These are phyloP conservation scores for Cyberlindnera maclurae DNA, from an alignment of 805 yeast species.

Conservation along the genomic window DNA sequence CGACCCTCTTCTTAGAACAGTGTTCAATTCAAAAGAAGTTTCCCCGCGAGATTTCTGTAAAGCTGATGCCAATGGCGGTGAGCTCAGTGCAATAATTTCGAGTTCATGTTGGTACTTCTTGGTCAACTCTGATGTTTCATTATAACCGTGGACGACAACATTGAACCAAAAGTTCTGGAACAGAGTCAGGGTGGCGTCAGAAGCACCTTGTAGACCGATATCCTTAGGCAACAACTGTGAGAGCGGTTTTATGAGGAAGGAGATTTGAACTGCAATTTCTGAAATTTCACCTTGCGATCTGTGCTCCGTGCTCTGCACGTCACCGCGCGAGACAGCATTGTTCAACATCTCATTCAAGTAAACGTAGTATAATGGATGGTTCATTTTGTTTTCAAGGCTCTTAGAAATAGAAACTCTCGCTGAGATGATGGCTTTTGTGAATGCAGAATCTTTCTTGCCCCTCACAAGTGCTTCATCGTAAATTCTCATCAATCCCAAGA, in stretches of 20 bases:
- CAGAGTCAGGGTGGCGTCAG: conserved; percentile 44
- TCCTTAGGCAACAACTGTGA: conserved; percentile 66
- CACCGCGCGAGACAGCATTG: conserved; percentile 70
- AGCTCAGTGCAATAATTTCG: conserved; percentile 68
- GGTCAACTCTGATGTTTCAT: conserved; percentile 49
- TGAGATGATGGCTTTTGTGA: conserved; percentile 35
- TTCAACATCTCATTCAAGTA: conserved; percentile 63
- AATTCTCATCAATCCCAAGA: conserved; percentile 51
- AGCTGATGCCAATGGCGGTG: conserved; percentile 86
- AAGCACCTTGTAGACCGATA: conserved; percentile 32
- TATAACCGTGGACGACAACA: conserved; percentile 84
- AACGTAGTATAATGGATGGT: conserved; percentile 42
- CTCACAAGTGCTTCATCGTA: conserved; percentile 43
- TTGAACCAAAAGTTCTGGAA: conserved; percentile 94
- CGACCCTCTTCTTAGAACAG: conserved; percentile 84
- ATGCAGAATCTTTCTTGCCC: conserved; percentile 34
- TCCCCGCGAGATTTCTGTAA: conserved; percentile 77
- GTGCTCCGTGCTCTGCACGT: conserved; percentile 66
- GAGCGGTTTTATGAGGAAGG: conserved; percentile 59
- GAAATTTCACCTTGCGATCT: conserved; percentile 69
- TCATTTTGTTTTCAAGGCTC: conserved; percentile 20
- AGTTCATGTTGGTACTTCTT: conserved; percentile 41
- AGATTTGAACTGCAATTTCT: conserved; percentile 63
- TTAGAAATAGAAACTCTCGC: conserved; percentile 44
- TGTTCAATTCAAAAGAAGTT: conserved; percentile 85